Percentiles rank a stretch among this genome's conserved stretches.
These are phyloP conservation scores for Boletus vermiculosoides DNA, from an alignment of 768 basidiomycete species.

Conservation along the genomic window DNA sequence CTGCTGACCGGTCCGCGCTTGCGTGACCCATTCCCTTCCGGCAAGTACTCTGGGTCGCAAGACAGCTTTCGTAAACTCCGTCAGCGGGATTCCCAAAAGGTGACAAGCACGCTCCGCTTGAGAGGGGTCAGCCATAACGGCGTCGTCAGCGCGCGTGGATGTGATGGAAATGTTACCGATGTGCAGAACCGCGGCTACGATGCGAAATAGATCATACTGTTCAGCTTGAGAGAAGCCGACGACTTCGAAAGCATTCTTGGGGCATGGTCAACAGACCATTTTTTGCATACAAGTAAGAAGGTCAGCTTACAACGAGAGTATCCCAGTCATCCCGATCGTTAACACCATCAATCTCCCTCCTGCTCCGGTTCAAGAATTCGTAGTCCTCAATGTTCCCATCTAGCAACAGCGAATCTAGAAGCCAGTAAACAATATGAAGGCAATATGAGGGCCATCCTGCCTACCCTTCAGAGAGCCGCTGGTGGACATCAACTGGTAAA, in stretches of 20 bases:
- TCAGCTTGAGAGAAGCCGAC: conserved; percentile 86
- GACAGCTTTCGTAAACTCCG: conserved; percentile 87
- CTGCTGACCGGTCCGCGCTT: conserved; percentile 87
- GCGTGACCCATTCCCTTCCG: conserved; percentile 95
- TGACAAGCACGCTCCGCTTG: conserved; percentile 91
- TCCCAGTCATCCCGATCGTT: conserved; percentile 91
- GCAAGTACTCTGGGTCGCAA: conserved; percentile 89
- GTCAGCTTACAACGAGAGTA: conserved; percentile 56
- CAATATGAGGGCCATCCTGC: conserved; percentile 13
- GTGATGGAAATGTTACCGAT: conserved; percentile 90
- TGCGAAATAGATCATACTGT: conserved; percentile 90
- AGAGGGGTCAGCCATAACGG: conserved; percentile 71
- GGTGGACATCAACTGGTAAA: conserved; percentile 91
- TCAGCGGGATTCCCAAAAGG: conserved; percentile 81
- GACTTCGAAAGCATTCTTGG: conserved; percentile 75
- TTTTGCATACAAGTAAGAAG: not conserved
- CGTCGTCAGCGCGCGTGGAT: conserved; percentile 76
- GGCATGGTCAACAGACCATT: conserved; percentile 4
- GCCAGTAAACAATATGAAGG: conserved; percentile 9
- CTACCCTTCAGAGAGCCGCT: conserved; percentile 66
- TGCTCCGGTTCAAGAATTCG: conserved; percentile 87
- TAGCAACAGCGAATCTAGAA: conserved; percentile 68
- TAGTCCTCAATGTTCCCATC: conserved; percentile 76
- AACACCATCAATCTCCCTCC: conserved; percentile 92
- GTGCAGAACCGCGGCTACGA: conserved; percentile 91